Evolutionary conservation across 257 asterid genomes (phyloP), one percentile per base, ranked within the genome.

Genomic region (Solanum gracilifrons): DNA sequence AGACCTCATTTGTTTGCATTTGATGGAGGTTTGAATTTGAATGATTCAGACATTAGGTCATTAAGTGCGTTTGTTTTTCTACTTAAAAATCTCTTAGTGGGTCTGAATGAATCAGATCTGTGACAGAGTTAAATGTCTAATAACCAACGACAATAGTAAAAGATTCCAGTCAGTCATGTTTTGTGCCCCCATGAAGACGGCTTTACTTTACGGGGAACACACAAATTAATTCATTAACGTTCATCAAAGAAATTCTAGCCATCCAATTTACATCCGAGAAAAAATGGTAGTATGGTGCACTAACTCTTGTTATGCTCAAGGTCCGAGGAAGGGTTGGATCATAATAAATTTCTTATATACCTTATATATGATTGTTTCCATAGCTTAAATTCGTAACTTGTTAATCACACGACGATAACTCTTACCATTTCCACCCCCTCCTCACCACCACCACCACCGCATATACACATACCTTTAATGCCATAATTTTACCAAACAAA

Each of bases 301-400:
- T 69, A 29, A 2, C 3, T 29, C 5, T 29, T n/a, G 5, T 4
- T 1, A 29, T 71, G 36, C 36, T 3, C 75, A 0, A 16, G 1
- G 10, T 27, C 3, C 4, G 11, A 27, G 0, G 5, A 68, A 68
- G 36, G 16, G 1, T 15, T 13, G 75, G 36, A 13, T 29, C 10
- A 6, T 31, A 68, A 10, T 27, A 27, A 27, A 27, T 13, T 13
- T 66, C 32, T 68, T 27, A 3, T 27, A 68, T 29, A 18, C 9
- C 11, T 15, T 15, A 0, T 15, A 69, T 69, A 13, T 68, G 4
- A 1, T 3, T 3, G 0, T 29, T 68, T 27, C 0, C 11, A 68
- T 5, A 27, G 0, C 20, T 68, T 64, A 13, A 68, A 68, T 6
- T 13, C 1, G 35, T 68, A 7, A 7, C 12, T 58, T 58, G 66